Evolutionary conservation across 805 yeast genomes (phyloP).

Genomic region (Candida andamanensis): DNA sequence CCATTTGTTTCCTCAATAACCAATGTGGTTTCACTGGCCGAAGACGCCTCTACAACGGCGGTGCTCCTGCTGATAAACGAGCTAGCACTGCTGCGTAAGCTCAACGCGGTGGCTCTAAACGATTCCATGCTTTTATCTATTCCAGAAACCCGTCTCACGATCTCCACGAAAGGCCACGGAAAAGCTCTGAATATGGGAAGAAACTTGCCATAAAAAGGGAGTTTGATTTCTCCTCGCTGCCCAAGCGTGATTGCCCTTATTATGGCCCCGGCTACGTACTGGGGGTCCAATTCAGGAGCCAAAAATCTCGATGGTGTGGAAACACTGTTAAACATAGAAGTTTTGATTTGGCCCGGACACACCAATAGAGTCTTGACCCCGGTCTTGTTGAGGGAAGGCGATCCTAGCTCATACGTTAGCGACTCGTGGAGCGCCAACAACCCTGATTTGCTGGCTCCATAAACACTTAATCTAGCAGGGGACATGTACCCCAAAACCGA

Average conservation of each 20-base stretch:
- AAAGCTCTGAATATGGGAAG: conserved; percentile 65
- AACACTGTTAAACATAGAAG: conserved; percentile 70
- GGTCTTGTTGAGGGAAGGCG: conserved; percentile 37
- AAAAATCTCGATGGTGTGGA: conserved; percentile 65
- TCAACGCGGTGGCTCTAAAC: conserved; percentile 13
- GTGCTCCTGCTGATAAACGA: no score
- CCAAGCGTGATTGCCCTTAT: conserved; percentile 56
- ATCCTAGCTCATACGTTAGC: conserved; percentile 62
- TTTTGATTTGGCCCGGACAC: conserved; percentile 83
- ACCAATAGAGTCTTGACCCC: conserved; percentile 71
- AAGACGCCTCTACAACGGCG: background rate
- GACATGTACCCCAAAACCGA: conserved; percentile 82
- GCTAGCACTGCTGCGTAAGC: conserved; percentile 3
- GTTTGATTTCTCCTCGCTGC: conserved; percentile 58
- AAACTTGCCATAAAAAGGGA: conserved; percentile 74
- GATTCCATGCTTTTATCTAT: conserved; percentile 52
- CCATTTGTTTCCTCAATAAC: no score
- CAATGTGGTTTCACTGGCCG: no score
- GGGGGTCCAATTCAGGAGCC: conserved; percentile 81
- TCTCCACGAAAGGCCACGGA: conserved; percentile 66
- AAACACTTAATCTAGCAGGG: conserved; percentile 76
- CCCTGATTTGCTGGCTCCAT: conserved; percentile 90
- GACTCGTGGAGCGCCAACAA: conserved; percentile 81
- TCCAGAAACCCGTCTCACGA: conserved; percentile 54
- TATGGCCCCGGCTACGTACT: conserved; percentile 55